Conservation (phyloP, 495 filamentous ascomycete species). For the Penicillium salamii region DNA sequence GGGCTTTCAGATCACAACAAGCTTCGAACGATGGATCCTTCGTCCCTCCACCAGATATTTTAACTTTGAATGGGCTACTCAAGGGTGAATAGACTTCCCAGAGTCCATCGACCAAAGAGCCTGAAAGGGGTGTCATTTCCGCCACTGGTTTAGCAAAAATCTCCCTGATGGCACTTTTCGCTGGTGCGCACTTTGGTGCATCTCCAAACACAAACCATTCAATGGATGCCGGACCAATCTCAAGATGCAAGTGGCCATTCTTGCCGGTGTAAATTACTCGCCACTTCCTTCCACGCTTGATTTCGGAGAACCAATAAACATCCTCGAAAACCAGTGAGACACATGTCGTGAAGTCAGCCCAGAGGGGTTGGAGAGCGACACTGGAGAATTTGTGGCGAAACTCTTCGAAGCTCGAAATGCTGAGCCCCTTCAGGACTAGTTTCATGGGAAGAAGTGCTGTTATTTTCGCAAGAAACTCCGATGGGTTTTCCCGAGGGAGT, state of each 20-base stretch:
- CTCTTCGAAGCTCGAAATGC: constrained; percentile 22
- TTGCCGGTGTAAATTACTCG: constrained; percentile 50
- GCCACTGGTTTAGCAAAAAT: constrained; percentile 55
- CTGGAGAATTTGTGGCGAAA: no score
- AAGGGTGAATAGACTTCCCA: constrained; percentile 53
- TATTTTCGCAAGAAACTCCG: constrained; percentile 46
- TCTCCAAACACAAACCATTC: constrained; percentile 58
- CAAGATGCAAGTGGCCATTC: constrained; percentile 46
- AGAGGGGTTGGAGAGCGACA: no score
- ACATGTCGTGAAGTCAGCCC: constrained; percentile 36
- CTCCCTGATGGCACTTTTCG: constrained; percentile 41
- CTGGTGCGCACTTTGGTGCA: constrained; percentile 30
- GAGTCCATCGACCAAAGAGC: constrained; percentile 36
- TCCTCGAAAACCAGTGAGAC: constrained; percentile 31
- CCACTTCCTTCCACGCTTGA: constrained; percentile 52
- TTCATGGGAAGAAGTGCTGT: constrained; percentile 47
- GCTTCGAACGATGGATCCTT: constrained; percentile 25
- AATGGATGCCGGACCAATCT: constrained; percentile 35
- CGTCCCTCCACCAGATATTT: constrained; percentile 21
- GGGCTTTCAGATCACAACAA: constrained; percentile 39
- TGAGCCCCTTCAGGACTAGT: constrained; percentile 37
- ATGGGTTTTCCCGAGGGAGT: constrained; percentile 37
- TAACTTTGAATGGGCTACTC: constrained; percentile 18
- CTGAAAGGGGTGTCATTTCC: constrained; percentile 36
- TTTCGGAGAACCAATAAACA: constrained; percentile 43